phyloP scores from a whole-genome alignment of 768 basidiomycete species.

The Gelatoporia subvermispora region DNA sequence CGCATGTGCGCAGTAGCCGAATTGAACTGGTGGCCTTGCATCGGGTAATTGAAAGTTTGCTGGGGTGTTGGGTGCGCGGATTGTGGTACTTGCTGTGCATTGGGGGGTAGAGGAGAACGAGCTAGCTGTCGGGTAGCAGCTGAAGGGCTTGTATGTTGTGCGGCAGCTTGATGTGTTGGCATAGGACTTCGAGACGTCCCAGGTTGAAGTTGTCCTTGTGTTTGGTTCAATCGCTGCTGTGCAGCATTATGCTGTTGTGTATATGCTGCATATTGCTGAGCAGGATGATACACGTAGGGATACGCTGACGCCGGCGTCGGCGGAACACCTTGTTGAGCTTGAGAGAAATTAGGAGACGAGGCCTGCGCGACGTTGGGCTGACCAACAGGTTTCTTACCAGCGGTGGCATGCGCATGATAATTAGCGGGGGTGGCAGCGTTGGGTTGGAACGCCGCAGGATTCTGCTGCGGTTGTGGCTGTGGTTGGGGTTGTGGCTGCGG shows the following conservation, averaged over 20 bases:
- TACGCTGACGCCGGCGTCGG: conserved; percentile 4
- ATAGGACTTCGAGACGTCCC: conserved; percentile 17
- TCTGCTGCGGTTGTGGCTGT: conserved; percentile 23
- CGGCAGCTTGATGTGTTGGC: conserved; percentile 9
- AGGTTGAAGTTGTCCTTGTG: conserved; percentile 15
- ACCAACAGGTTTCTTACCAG: conserved; percentile 9
- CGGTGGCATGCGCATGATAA: background rate
- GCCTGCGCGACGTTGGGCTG: conserved; percentile 4
- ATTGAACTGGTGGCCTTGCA: conserved; percentile 9
- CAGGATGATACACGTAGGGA: conserved; percentile 2
- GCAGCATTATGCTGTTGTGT: conserved; percentile 10
- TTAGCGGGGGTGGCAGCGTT: background rate
- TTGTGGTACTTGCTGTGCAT: conserved; percentile 7
- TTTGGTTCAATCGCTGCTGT: conserved; percentile 14
- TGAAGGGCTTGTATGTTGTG: conserved; percentile 15
- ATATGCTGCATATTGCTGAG: conserved; percentile 5
- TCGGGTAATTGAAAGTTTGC: conserved; percentile 10
- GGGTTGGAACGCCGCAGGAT: conserved; percentile 5
- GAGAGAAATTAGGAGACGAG: conserved; percentile 1
- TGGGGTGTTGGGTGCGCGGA: conserved; percentile 19
- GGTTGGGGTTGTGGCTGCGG: conserved; percentile 17
- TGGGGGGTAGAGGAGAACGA: conserved; percentile 19
- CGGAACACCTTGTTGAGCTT: background rate
- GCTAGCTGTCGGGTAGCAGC: conserved; percentile 11
- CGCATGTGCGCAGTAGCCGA: conserved; percentile 5